Conservation (phyloP, 129 eudicot species). For the Solidago caesia region DNA sequence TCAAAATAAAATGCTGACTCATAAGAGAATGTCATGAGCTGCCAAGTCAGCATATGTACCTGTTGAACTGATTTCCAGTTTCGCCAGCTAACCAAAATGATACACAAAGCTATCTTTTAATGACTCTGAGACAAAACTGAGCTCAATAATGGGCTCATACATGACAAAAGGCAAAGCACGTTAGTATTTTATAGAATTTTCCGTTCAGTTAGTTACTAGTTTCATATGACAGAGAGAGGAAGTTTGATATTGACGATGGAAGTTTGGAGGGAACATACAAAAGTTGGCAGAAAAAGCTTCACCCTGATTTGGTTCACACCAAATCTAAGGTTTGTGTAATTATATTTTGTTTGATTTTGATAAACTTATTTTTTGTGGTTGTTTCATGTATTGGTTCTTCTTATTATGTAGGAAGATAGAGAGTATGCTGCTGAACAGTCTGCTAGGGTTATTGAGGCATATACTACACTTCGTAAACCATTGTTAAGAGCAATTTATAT, state of each 20-base stretch:
- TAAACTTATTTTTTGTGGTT: constrained; percentile 19
- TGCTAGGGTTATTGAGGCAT: constrained; percentile 80
- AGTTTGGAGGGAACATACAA: constrained; percentile 75
- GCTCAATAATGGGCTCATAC: no score
- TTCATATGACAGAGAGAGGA: constrained; percentile 50
- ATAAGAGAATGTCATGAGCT: no score
- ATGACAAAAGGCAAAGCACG: no score
- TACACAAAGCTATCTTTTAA: no score
- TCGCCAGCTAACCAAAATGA: no score
- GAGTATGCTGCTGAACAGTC: constrained; percentile 98
- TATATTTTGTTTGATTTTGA: background rate
- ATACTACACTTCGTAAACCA: constrained; percentile 68
- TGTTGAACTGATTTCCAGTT: no score
- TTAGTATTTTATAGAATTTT: no score
- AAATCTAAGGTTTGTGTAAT: constrained; percentile 62
- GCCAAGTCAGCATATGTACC: no score
- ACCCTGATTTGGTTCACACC: constrained; percentile 90
- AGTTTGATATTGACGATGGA: constrained; percentile 52
- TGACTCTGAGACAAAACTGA: no score
- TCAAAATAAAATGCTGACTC: no score
- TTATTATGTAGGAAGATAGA: constrained; percentile 59
- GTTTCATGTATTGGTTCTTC: background rate
- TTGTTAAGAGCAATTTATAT: constrained; percentile 71
- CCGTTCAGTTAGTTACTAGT: constrained; percentile 1
- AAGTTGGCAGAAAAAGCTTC: constrained; percentile 90